phyloP scores from a whole-genome alignment of 306 rosid genomes.

The Spatholobus suberectus region DNA sequence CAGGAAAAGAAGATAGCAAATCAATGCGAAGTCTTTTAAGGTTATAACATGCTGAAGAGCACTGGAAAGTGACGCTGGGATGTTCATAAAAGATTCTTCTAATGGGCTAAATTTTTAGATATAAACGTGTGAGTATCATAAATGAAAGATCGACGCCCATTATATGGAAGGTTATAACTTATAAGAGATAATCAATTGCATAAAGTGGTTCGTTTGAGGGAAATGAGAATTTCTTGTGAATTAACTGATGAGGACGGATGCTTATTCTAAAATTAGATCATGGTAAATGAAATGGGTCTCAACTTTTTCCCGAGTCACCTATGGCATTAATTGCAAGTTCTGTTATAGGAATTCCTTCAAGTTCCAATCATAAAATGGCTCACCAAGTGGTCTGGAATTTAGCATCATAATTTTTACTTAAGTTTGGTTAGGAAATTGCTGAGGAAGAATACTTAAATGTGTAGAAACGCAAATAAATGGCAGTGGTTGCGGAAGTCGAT shows the following conservation, averaged over 20 bases:
- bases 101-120: neutral
- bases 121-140: neutral
- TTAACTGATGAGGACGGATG: neutral
- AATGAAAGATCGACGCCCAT: neutral
- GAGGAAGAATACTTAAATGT: neutral
- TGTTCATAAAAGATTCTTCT: neutral
- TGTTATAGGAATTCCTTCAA: conserved; percentile 9
- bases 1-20: neutral
- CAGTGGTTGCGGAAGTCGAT: conserved; percentile 22
- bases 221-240: conserved; percentile 13
- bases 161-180: neutral
- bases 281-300: conserved; percentile 22
- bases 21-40: neutral
- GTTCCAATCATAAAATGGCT: conserved; percentile 26
- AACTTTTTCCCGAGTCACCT: conserved; percentile 10
- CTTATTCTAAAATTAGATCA: conserved; percentile 11
- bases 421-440: conserved; percentile 19
- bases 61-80: neutral
- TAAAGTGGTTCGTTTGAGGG: conserved; percentile 11
- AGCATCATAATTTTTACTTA: neutral
- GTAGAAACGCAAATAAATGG: neutral
- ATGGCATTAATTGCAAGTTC: conserved; percentile 35
- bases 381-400: conserved; percentile 37
- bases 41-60: neutral
- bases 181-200: neutral